Conservation (phyloP, 2,329 filamentous ascomycete genomes). For the Samsoniella hepiali region DNA sequence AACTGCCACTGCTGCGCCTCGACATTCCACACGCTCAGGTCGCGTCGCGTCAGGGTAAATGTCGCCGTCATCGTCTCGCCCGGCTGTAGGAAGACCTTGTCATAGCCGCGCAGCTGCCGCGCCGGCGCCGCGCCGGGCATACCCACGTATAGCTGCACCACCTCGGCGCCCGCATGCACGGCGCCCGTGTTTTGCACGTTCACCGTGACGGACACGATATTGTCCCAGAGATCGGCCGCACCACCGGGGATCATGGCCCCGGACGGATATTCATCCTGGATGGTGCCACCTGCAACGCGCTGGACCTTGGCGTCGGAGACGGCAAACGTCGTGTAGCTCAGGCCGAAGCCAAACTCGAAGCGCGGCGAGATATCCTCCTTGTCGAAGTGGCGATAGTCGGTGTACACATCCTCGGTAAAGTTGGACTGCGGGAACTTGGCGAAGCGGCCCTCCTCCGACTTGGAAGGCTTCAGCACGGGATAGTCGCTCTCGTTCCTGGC, state of each 20-base stretch:
- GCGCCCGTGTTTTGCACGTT: conserved; percentile 42
- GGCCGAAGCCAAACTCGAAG: conserved; percentile 55
- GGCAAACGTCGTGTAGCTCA: conserved; percentile 54
- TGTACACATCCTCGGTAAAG: conserved; percentile 49
- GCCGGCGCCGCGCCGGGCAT: conserved; percentile 51
- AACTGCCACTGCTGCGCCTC: conserved; percentile 59
- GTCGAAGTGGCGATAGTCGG: conserved; percentile 57
- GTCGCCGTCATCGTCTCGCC: conserved; percentile 42
- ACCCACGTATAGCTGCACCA: conserved; percentile 47
- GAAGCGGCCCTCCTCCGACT: conserved; percentile 50
- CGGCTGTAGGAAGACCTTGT: conserved; percentile 52
- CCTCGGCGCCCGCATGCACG: conserved; percentile 42
- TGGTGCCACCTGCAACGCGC: conserved; percentile 27
- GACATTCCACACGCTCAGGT: conserved; percentile 65
- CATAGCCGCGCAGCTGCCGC: conserved; percentile 63
- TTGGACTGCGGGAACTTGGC: conserved; percentile 49
- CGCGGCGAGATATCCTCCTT: conserved; percentile 44
- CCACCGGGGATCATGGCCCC: conserved; percentile 43
- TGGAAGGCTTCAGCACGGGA: conserved; percentile 39
- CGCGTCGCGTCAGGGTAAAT: conserved; percentile 58
- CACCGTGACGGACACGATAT: conserved; percentile 37
- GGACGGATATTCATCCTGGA: conserved; percentile 34
- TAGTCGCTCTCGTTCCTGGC: conserved; percentile 57
- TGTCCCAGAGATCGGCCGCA: conserved; percentile 46
- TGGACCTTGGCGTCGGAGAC: conserved; percentile 42